phyloP scores from a whole-genome alignment of 2,329 filamentous ascomycete species.

The Metarhizium album region DNA sequence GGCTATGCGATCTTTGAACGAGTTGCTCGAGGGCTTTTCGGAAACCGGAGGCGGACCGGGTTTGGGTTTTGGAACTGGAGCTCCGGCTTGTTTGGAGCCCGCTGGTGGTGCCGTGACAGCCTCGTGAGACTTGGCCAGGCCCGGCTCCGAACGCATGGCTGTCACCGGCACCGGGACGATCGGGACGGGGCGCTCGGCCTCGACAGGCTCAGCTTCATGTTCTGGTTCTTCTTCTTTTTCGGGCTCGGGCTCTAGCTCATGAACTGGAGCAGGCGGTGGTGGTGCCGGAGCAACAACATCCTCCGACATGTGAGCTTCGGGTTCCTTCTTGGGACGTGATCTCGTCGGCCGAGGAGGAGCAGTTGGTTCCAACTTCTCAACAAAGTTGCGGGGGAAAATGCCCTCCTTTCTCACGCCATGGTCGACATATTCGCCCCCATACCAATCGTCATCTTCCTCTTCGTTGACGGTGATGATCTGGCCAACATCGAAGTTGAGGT shows the following conservation, averaged over 20 bases:
- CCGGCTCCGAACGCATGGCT: conserved; percentile 21
- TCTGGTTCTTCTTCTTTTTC: conserved; percentile 23
- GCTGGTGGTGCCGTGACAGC: conserved; percentile 9
- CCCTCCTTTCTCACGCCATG: conserved; percentile 66
- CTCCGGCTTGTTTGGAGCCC: conserved; percentile 28
- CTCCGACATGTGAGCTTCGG: conserved; percentile 24
- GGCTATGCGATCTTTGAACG: conserved; percentile 91
- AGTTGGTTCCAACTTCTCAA: conserved; percentile 88
- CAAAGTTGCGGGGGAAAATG: conserved; percentile 93
- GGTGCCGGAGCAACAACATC: conserved; percentile 23
- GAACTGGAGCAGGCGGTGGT: conserved; percentile 15
- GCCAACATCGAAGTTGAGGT: conserved; percentile 74
- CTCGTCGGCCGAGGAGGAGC: conserved; percentile 79
- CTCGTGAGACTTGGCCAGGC: conserved; percentile 7
- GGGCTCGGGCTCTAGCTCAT: conserved; percentile 14
- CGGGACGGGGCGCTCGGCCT: conserved; percentile 22
- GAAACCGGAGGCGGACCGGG: conserved; percentile 51
- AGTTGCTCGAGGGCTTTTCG: conserved; percentile 64
- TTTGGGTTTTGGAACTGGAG: conserved; percentile 24
- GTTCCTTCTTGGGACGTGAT: conserved; percentile 54
- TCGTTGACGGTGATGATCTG: conserved; percentile 92
- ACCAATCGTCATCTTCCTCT: conserved; percentile 90
- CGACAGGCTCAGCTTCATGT: conserved; percentile 20
- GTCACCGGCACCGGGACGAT: conserved; percentile 15
- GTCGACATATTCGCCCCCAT: conserved; percentile 73